phyloP scores from a whole-genome alignment of 345 rosid species.

The Salix arbutifolia region DNA sequence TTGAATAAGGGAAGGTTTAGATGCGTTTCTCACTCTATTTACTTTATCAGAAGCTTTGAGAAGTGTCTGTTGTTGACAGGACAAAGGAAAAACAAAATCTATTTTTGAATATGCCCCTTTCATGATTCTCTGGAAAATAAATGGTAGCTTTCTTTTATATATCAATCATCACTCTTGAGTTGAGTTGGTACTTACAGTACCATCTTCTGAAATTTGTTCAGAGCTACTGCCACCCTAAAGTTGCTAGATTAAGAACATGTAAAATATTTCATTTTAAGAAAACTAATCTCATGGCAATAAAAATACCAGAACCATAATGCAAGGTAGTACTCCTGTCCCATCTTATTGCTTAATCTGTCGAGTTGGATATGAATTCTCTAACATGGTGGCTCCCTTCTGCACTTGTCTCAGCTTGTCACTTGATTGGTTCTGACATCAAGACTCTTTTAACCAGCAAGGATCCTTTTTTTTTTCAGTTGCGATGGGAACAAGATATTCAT shows the following conservation, averaged over 20 bases:
- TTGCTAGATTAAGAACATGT: neutral
- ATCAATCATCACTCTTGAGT: neutral
- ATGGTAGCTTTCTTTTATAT: neutral
- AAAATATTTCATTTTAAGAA: neutral
- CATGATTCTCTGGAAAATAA: neutral
- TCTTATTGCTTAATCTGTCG: neutral
- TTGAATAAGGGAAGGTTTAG: neutral
- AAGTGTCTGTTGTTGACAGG: neutral
- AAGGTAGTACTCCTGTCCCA: neutral
- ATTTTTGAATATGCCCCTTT: neutral
- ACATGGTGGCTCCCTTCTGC: neutral
- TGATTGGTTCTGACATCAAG: neutral
- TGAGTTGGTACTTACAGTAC: neutral
- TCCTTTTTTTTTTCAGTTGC: neutral
- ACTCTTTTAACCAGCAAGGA: neutral
- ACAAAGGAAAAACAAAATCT: neutral
- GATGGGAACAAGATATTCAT: neutral
- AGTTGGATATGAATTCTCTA: neutral
- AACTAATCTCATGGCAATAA: too few species aligned
- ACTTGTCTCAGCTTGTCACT: neutral
- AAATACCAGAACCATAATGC: neutral
- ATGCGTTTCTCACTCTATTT: neutral
- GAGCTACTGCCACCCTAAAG: neutral
- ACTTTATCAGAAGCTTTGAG: neutral
- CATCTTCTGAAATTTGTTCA: neutral